phyloP scores from a whole-genome alignment of 2,329 filamentous ascomycete species.

The Pyrenochaeta sp. region DNA sequence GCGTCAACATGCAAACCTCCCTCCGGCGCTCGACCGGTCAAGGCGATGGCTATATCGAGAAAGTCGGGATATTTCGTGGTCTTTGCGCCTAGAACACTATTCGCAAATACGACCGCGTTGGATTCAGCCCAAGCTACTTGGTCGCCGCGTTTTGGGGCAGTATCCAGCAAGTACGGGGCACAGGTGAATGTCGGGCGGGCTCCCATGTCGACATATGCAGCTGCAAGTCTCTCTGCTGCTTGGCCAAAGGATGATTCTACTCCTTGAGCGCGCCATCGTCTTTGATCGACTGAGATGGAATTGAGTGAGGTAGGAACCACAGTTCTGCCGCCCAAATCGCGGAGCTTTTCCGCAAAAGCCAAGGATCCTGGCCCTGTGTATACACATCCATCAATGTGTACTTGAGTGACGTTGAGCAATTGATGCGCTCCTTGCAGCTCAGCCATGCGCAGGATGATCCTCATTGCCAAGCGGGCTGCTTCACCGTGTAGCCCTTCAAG shows the following conservation, averaged over 20 bases:
- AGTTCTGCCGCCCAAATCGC: slow-evolving; percentile 47
- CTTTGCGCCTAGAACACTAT: slow-evolving; percentile 56
- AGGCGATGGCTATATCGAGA: slow-evolving; percentile 54
- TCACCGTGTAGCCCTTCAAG: slow-evolving; percentile 40
- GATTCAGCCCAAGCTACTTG: slow-evolving; percentile 57
- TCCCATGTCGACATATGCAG: slow-evolving; percentile 53
- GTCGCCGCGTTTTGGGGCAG: slow-evolving; percentile 47
- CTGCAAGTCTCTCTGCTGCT: slow-evolving; percentile 47
- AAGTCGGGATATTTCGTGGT: slow-evolving; percentile 59
- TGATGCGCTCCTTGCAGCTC: slow-evolving; percentile 31
- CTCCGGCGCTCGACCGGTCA: slow-evolving; percentile 52
- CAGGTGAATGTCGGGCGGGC: slow-evolving; percentile 55
- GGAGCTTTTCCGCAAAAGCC: slow-evolving; percentile 48
- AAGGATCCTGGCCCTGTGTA: slow-evolving; percentile 54
- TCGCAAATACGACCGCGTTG: slow-evolving; percentile 58
- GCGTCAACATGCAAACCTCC: slow-evolving; percentile 38
- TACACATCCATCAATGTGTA: slow-evolving; percentile 54
- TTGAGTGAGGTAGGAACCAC: slow-evolving; percentile 54
- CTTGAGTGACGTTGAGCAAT: slow-evolving; percentile 52
- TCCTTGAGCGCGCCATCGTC: slow-evolving; percentile 51
- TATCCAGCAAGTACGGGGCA: slow-evolving; percentile 54
- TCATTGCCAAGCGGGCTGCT: slow-evolving; percentile 50
- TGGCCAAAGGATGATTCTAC: slow-evolving; percentile 41
- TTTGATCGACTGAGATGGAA: slow-evolving; percentile 55
- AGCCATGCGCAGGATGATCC: slow-evolving; percentile 51